Percentiles rank a stretch among this genome's conserved stretches.
phyloP scores from a whole-genome alignment of 129 eudicot species.

The Scalesia atractyloides region DNA sequence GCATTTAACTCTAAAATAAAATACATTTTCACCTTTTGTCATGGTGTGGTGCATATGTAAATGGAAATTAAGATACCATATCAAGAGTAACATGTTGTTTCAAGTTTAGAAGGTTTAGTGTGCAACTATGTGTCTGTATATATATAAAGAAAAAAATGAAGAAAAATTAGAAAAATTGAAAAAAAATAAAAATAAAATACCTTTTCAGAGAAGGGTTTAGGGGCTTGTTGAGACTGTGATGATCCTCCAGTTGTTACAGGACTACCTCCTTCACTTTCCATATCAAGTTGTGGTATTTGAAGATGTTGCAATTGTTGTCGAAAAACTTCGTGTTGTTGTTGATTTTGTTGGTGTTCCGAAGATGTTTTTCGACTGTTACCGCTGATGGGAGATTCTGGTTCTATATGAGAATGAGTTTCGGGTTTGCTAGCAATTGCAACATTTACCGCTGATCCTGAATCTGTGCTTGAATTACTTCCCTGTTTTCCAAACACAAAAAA shows the following conservation, averaged over 20 bases:
- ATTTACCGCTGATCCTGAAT: conserved; percentile 76
- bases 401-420: conserved; percentile 35
- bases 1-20: no score
- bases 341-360: conserved; percentile 44
- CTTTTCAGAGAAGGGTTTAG: conserved; percentile 67
- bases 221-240: conserved; percentile 57
- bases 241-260: conserved; percentile 56
- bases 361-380: conserved; percentile 50
- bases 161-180: background rate
- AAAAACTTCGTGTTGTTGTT: conserved; percentile 36
- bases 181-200: conserved; percentile 27
- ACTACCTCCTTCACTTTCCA: conserved; percentile 69
- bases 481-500: conserved; percentile 41
- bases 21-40: background rate
- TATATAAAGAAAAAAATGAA: background rate
- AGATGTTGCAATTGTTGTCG: conserved; percentile 48
- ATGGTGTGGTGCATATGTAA: conserved; percentile 19
- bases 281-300: conserved; percentile 51
- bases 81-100: conserved; percentile 16
- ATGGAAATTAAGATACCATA: conserved; percentile 18
- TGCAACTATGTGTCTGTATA: background rate
- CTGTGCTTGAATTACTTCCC: conserved; percentile 59
- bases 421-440: conserved; percentile 49
- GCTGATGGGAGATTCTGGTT: conserved; percentile 74
- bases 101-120: background rate